Conservation (phyloP, 169 alveolate species). For the Plasmodium fragile region DNA sequence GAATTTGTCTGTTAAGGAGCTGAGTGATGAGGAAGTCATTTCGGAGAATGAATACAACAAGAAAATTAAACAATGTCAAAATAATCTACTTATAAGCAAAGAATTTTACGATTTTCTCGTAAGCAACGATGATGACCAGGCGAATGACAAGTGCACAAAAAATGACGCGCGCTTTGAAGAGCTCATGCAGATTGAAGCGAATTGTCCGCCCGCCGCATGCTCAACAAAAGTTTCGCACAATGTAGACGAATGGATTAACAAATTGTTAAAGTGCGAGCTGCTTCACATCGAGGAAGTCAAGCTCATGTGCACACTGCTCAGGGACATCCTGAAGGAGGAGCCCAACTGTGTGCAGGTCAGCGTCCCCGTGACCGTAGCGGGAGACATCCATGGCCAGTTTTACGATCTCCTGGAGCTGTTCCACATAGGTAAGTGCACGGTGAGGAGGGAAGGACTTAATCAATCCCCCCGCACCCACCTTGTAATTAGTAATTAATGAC, state of each 20-base stretch:
- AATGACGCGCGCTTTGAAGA: not conserved
- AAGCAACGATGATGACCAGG: constrained; percentile 10
- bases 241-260: constrained; percentile 69
- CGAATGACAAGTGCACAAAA: not conserved
- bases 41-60: constrained; percentile 65
- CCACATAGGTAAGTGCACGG: constrained; percentile 91
- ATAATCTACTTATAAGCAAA: not conserved
- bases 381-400: constrained; percentile 99
- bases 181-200: not conserved
- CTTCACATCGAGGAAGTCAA: constrained; percentile 41
- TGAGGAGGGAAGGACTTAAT: not conserved
- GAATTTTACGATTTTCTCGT: not conserved
- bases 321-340: constrained; percentile 89
- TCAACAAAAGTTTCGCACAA: constrained; percentile 14
- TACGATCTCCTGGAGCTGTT: constrained; percentile 96
- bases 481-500: not conserved
- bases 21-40: constrained; percentile 53
- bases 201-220: not conserved
- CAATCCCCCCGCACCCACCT: not conserved
- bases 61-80: constrained; percentile 29
- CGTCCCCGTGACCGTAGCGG: constrained; percentile 96
- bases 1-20: constrained; percentile 62
- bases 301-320: constrained; percentile 85
- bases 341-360: constrained; percentile 90
- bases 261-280: constrained; percentile 58